Evolutionary conservation across 176 grass and related monocot genomes (phyloP), one percentile per base, ranked within the genome.

Genomic region (Musa beccarii): DNA sequence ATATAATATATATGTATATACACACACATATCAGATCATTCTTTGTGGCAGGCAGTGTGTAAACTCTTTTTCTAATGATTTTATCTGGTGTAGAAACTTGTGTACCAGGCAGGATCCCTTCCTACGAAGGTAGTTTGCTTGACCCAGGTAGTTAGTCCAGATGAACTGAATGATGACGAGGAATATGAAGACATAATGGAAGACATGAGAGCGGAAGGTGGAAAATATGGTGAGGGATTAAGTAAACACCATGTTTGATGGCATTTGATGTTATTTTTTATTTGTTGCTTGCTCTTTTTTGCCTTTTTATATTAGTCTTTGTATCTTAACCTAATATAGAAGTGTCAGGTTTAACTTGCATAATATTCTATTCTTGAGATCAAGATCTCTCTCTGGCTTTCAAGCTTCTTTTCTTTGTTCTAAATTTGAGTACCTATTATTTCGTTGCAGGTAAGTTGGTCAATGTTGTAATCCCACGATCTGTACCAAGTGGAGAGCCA

Each of bases 161-260:
- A 93, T 82, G 95, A 98, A 68, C 69, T 98, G 68, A 89, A 79
- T 68, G 90, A 98, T 13, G 95, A 98, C 17, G 95, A 91, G 63
- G 95, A 93, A 74, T 93, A 93, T 2, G 88, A 83, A 76, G 95
- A 91, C 72, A 98, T 98, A 82, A 51, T 98, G 73, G 90, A 98
- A 71, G 95, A 98, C 81, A 98, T 98, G 95, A 91, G 84, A 80
- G 89, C 81, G 66, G 95, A 98, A 89, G 90, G 88, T 1, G 80
- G 78, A 78, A 91, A 86, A 93, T 98, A 98, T 72, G 95, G 95
- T 89, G 34, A 43, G 34, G 0, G 34, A 43, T 5, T 43, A 43
- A 43, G 34, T 4, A 43, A 43, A 43, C 34, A 43, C 34, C 34
- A 91, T 82, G 51, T 20, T 52, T 14, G 34, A 0, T 73, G 10